Evolutionary conservation across 2,329 filamentous ascomycete species (phyloP).

Genomic region (Clarireedia sp.): DNA sequence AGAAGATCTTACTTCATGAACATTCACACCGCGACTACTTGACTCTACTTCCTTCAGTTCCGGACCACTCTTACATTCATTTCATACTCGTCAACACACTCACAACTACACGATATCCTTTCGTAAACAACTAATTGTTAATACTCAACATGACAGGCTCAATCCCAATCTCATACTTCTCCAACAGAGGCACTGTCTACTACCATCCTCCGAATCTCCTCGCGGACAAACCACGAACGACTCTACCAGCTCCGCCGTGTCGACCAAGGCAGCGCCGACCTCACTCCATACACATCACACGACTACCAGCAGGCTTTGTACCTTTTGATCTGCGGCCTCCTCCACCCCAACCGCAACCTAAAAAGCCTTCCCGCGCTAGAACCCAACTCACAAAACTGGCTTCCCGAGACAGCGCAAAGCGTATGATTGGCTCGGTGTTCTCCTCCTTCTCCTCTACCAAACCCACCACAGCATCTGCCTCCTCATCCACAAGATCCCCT

Average conservation of each 20-base stretch:
- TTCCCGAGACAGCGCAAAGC: constrained; percentile 33
- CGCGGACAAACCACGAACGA: constrained; percentile 12
- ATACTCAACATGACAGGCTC: constrained; percentile 26
- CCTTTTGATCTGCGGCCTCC: constrained; percentile 30
- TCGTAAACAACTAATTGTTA: constrained; percentile 12
- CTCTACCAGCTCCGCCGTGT: constrained; percentile 37
- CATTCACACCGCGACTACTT: background rate
- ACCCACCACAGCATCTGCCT: constrained; percentile 7
- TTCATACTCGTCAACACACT: background rate
- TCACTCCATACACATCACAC: constrained; percentile 47
- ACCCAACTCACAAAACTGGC: constrained; percentile 36
- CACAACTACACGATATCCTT: background rate
- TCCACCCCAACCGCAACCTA: constrained; percentile 25
- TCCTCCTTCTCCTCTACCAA: constrained; percentile 19
- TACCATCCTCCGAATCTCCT: constrained; percentile 20
- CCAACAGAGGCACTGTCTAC: constrained; percentile 23
- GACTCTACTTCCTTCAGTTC: background rate
- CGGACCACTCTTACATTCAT: constrained; percentile 2
- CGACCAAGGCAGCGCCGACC: constrained; percentile 43
- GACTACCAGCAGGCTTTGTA: constrained; percentile 38
- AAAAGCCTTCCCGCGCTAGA: constrained; percentile 31
- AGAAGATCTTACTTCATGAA: background rate
- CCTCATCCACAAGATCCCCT: constrained; percentile 16
- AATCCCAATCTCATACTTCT: constrained; percentile 18
- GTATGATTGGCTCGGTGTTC: constrained; percentile 28